phyloP scores from a whole-genome alignment of 352 stramenopile genomes.

The Blastocystis sp. region DNA sequence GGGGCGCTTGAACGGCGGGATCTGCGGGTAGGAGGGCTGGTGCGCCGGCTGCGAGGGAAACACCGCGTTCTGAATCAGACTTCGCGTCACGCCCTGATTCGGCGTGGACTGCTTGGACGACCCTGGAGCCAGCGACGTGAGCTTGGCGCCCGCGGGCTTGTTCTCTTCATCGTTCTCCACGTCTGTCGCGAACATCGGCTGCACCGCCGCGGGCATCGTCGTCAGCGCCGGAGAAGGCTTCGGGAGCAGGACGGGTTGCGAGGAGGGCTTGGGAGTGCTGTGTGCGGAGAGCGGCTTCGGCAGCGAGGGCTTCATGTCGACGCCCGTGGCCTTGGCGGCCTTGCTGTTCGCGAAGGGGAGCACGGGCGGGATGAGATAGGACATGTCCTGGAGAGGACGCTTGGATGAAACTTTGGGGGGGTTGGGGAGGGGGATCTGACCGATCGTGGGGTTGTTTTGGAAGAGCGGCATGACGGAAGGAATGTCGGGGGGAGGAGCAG shows the following conservation, averaged over 20 bases:
- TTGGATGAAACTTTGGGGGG: not conserved
- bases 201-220: not conserved
- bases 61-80: not conserved
- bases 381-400: conserved; percentile 44
- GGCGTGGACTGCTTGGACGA: not conserved
- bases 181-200: not conserved
- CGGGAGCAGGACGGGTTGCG: not conserved
- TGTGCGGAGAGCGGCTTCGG: not conserved
- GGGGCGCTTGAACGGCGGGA: not conserved
- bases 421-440: conserved; percentile 9
- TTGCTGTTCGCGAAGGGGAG: not conserved
- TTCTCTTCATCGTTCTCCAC: not conserved
- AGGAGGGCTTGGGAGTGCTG: not conserved
- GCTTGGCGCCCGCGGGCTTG: not conserved
- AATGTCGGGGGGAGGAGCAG: not conserved
- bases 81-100: not conserved
- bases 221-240: not conserved
- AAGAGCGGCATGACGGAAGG: conserved; percentile 5
- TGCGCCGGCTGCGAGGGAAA: not conserved
- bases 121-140: not conserved
- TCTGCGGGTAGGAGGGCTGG: not conserved
- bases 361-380: conserved; percentile 47
- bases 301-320: not conserved
- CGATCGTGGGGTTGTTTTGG: conserved; percentile 19
- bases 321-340: not conserved